A percentile compares a stretch with the other conserved stretches of the same genome.
Conservation (phyloP, 352 stramenopile genomes). For the Globisporangium takayamanum region DNA sequence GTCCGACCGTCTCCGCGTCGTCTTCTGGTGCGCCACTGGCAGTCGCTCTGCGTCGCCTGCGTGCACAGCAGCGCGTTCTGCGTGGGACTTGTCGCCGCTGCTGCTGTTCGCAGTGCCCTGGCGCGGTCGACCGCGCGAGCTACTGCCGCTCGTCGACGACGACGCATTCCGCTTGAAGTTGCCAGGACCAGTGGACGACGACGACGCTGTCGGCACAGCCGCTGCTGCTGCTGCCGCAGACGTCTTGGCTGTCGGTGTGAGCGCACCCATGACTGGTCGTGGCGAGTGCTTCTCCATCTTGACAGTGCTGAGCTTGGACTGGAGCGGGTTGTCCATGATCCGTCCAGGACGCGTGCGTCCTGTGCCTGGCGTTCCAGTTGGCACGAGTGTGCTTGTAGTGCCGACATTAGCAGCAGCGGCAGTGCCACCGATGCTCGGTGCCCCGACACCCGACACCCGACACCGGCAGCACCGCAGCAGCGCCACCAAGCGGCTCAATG, state of each 20-base stretch:
- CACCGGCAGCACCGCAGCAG: not conserved
- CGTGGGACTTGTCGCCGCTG: constrained; percentile 33
- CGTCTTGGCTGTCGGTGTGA: constrained; percentile 22
- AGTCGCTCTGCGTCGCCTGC: constrained; percentile 36
- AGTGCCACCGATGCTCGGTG: constrained; percentile 5
- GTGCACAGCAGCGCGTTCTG: constrained; percentile 35
- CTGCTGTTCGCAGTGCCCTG: constrained; percentile 19
- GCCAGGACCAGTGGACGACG: constrained; percentile 2
- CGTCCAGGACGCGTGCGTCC: constrained; percentile 25
- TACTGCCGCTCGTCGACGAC: constrained; percentile 22
- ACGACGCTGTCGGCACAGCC: not conserved
- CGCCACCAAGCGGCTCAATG: constrained; percentile 18
- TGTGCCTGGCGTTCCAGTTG: constrained; percentile 26
- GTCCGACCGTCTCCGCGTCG: constrained; percentile 37
- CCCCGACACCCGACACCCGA: too few species aligned
- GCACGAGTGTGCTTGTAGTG: constrained; percentile 5
- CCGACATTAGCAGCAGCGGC: too few species aligned
- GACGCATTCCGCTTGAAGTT: constrained; percentile 53
- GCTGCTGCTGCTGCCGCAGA: not conserved
- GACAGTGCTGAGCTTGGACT: constrained; percentile 21
- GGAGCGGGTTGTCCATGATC: constrained; percentile 49
- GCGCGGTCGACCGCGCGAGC: constrained; percentile 28
- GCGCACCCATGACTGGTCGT: constrained; percentile 18
- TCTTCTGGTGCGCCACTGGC: constrained; percentile 39
- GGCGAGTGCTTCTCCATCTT: constrained; percentile 46